Evolutionary conservation across 2,329 filamentous ascomycete species (phyloP), one percentile per base, ranked within the genome.

Genomic region (Gyromitra esculenta): DNA sequence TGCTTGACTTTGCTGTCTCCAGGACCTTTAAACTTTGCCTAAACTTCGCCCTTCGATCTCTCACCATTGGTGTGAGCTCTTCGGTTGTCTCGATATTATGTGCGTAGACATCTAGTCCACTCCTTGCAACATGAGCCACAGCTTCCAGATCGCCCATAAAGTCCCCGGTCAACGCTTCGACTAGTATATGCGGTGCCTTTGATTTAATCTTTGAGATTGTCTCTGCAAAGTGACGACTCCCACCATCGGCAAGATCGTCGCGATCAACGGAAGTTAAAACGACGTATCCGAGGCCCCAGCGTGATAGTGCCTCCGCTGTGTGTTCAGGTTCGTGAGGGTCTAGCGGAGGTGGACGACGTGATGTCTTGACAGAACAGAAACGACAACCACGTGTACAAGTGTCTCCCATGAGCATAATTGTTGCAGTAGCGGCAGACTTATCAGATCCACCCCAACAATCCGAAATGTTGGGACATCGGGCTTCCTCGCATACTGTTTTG

Each of bases 361-460:
- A 91, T 1, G 96, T 99, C 87, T 98, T 98, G 67, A 99, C 96
- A 79, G 91, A 93, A 87, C 96, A 99, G 87, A 99, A 99, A 68
- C 96, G 90, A 85, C 96, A 99, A 18, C 95, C 96, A 76, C 96
- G 89, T 18, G 96, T 99, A 85, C 96, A 99, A 7, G 95, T 98
- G 84, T 99, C 96, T 79, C 96, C 96, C 94, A 98, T 98, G 62
- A 99, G 86, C 96, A 99, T 99, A 84, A 99, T 98, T 9, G 96
- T 99, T 1, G 96, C 96, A 41, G 96, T 99, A 3, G 96, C 96
- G 35, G 93, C 91, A 79, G 90, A 91, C 86, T 97, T 97, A 83
- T 91, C 89, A 82, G 87, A 90, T 43, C 96, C 96, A 77, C 96
- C 96, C 96, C 96, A 99, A 86, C 96, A 99, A 83, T 98, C 95